Base-by-base conservation (phyloP, 2,329 filamentous ascomycete genomes). In the Camillea tinctor region DNA sequence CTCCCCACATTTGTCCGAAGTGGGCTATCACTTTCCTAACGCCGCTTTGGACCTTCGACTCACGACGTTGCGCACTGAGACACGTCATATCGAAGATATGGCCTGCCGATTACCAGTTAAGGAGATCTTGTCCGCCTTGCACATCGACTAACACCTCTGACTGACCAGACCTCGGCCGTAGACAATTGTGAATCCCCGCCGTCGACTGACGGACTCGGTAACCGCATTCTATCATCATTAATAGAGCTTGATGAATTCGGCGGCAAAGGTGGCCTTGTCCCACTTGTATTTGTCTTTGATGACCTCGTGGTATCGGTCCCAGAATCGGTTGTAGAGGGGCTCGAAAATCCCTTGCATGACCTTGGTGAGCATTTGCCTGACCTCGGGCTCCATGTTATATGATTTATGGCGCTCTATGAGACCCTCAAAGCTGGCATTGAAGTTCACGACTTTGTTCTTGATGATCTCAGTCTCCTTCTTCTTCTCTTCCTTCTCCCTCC, bases 211-310 rank as follows among this genome's bases (percentile, higher is more conserved):
- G 30, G 50, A 61, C 60, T 57, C 49, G n/a, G 60, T 44, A 58
- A 9, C 26, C 13, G 6, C 13, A 11, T 58, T n/a, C 44, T 50
- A n/a, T 15, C 2, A 56, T 49, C 22, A 60, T 71, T 63, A 81
- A 64, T 80, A 81, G 24, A 87, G 74, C 56, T 80, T 83, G 56
- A 79, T 69, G 69, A 88, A 88, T 9, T 89, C 81, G 21, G 85
- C 85, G 52, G 90, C 86, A 69, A 99, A 88, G 53, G 87, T 85
- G 49, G 82, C 82, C 80, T 97, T 97, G 79, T 97, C 93, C 74
- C 97, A 98, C 79, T 96, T 97, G 76, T 98, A 96, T 77, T 99
- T 99, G 68, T 94, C 94, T 78, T 97, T 97, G 77, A 98, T 94
- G 65, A 98, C 88, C 77, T 98, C 95, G 74, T 97, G 93, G 74